These are phyloP conservation scores for Ustilago tritici DNA, from an alignment of 1,284 basidiomycete species.

Conservation along the genomic window DNA sequence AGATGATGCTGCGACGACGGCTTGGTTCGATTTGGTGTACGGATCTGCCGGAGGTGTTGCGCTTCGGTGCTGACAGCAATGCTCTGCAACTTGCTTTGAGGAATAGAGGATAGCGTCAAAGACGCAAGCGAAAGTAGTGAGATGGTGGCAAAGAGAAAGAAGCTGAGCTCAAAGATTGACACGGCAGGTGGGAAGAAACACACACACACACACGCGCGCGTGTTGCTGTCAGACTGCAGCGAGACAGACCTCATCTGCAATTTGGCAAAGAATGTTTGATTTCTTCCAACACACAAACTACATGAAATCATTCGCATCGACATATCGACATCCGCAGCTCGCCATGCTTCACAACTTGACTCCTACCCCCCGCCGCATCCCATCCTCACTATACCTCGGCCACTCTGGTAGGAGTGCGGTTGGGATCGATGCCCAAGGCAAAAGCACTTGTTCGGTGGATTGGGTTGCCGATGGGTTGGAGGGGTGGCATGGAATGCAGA, in stretches of 20 bases:
- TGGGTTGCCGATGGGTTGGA: too few relatives aligned
- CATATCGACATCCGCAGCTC: not conserved
- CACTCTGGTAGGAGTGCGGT: constrained; percentile 16
- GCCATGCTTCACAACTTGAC: too few relatives aligned
- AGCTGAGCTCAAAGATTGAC: not conserved
- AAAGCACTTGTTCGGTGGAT: too few relatives aligned
- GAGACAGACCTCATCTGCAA: not conserved
- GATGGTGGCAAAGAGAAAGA: not conserved
- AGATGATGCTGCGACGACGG: too few relatives aligned
- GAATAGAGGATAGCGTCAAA: not conserved
- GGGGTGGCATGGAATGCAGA: too few relatives aligned
- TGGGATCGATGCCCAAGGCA: too few relatives aligned
- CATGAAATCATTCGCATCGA: not conserved
- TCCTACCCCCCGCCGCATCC: too few relatives aligned
- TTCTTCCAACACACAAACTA: not conserved
- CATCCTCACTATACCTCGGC: constrained; percentile 42
- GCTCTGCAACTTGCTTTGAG: too few relatives aligned
- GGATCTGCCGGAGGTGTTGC: too few relatives aligned
- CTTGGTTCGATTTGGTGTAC: too few relatives aligned
- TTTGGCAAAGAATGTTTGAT: not conserved
- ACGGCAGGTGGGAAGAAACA: too few relatives aligned
- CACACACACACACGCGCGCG: not conserved
- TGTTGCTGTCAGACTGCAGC: not conserved
- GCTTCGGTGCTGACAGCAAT: too few relatives aligned
- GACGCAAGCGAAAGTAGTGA: not conserved